Evolutionary conservation across 2,329 filamentous ascomycete species (phyloP), one percentile per base, ranked within the genome.

Genomic region (Xylaria sp.): DNA sequence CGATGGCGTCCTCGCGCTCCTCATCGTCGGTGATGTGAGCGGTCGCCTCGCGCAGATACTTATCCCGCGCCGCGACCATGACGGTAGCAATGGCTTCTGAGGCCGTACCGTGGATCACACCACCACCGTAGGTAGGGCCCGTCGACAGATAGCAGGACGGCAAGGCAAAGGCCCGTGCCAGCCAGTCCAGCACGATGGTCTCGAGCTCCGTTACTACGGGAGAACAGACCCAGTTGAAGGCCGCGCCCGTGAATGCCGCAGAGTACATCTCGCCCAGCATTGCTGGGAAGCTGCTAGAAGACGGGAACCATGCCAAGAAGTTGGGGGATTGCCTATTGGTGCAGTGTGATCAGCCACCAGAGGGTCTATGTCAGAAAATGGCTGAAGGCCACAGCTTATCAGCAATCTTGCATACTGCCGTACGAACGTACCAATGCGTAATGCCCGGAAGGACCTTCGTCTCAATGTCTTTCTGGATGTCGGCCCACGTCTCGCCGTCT

Each of bases 141-240:
- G 90, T 89, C 57, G 92, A 95, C 23, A 92, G 83, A 78, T 91
- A 98, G 73, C 88, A 91, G 12, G 87, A 81, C 0, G 95, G 94
- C 28, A 98, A 84, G 1, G 83, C 89, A 13, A 98, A 81, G 9
- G 94, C 86, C 79, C 91, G 89, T 18, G 91, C 93, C 3, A 98
- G 83, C 94, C 95, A 98, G 81, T 98, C 95, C 79, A 98, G 87
- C 52, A 97, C 91, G 28, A 98, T 87, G 0, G 94, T 97, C 84
- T 98, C 95, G 57, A 98, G 87, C 82, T 98, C 95, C 0, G 95
- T 98, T 20, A 96, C 91, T 7, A 92, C 94, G 0, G 95, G 95
- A 6, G 91, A 94, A 82, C 95, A 98, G 72, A 98, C 90, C 95
- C 95, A 98, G 82, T 98, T 98, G 86, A 98, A 98, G 48, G 94